phyloP scores from a whole-genome alignment of 1,139 yeast species.

The Arxiozyma bovina region DNA sequence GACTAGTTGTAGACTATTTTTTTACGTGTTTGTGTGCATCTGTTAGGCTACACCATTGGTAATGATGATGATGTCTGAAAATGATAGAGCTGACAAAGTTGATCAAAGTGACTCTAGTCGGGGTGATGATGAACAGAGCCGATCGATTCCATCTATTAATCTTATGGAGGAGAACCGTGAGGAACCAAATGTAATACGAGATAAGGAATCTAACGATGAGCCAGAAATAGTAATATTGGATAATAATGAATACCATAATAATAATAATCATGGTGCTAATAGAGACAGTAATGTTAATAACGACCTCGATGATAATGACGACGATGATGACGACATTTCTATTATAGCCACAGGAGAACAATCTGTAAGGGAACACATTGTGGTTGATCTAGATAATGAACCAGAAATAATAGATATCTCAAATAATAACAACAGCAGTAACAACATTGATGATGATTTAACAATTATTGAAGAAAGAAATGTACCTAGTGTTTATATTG shows the following conservation, averaged over 20 bases:
- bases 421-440: not conserved
- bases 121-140: not conserved
- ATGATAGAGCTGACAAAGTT: not conserved
- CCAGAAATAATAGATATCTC: slow-evolving; percentile 1
- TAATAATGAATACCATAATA: not conserved
- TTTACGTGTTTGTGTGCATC: no score
- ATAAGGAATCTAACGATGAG: not conserved
- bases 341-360: slow-evolving; percentile 16
- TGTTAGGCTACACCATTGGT: not conserved
- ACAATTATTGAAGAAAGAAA: slow-evolving; percentile 24
- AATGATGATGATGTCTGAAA: not conserved
- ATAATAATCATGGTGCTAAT: not conserved
- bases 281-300: not conserved
- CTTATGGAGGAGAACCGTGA: not conserved
- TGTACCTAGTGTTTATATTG: not conserved
- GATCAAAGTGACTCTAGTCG: not conserved
- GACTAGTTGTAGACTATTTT: no score
- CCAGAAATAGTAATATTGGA: not conserved
- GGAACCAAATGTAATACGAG: not conserved
- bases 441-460: slow-evolving; percentile 21
- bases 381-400: slow-evolving; percentile 22
- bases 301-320: slow-evolving; percentile 3
- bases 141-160: not conserved
- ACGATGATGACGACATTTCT: slow-evolving; percentile 19
- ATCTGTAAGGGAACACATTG: slow-evolving; percentile 4